phyloP scores from a whole-genome alignment of 129 eudicot genomes.

The Helianthus annuus region HanXRQr2.0-SUNRISE NC_035444.2:39118893-39119392 shows the following conservation, averaged over 20 bases:
- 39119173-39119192: background rate
- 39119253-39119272: background rate
- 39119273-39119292: background rate
- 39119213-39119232: background rate
- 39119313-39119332: background rate
- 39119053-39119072: too few relatives aligned
- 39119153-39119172: background rate
- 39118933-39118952: too few relatives aligned
- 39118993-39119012: too few relatives aligned
- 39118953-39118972: too few relatives aligned
- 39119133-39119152: background rate
- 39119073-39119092: too few relatives aligned
- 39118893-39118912: too few relatives aligned
- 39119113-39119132: background rate
- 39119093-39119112: too few relatives aligned
- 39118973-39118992: too few relatives aligned
- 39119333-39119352: background rate
- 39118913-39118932: too few relatives aligned
- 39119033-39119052: too few relatives aligned
- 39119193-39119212: background rate
- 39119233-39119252: background rate
- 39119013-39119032: too few relatives aligned
- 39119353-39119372: slow-evolving; percentile 10
- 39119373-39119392: slow-evolving; percentile 16
- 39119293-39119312: background rate